These are phyloP conservation scores for Ormosia emarginata DNA, from an alignment of 306 rosid genomes.

Conservation along the genomic window DNA sequence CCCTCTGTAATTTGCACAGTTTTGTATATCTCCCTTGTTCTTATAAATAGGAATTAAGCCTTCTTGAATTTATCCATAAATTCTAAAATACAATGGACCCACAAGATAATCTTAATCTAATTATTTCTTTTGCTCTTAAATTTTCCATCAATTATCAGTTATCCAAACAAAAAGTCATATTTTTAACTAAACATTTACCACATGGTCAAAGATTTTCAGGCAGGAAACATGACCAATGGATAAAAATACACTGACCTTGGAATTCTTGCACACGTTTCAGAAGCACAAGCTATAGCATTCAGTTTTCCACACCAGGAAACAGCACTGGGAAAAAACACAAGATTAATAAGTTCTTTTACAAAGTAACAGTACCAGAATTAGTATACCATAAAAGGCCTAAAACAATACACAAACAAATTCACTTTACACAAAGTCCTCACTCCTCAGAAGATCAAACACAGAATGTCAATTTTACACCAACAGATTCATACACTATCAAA, in stretches of 20 bases:
- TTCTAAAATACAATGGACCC: background rate
- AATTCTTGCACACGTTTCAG: constrained; percentile 92
- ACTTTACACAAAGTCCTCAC: background rate
- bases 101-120: background rate
- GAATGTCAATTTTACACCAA: background rate
- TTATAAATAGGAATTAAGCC: no score
- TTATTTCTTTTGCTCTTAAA: background rate
- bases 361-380: background rate
- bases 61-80: background rate
- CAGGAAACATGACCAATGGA: background rate
- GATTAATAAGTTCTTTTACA: background rate
- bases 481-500: background rate
- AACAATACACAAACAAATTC: background rate
- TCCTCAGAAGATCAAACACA: background rate
- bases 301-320: constrained; percentile 96
- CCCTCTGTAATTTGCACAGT: no score
- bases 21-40: no score
- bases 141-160: background rate
- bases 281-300: constrained; percentile 96
- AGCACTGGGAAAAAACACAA: constrained; percentile 46
- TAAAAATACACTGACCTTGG: constrained; percentile 64
- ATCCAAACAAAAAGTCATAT: background rate
- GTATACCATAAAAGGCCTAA: background rate
- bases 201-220: background rate
- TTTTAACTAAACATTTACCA: background rate